A percentile compares a stretch with the other conserved stretches of the same genome.
These are phyloP conservation scores for Paraphysoderma sedebokerense DNA, from an alignment of 371 early-diverging fungal species.

Conservation along the genomic window DNA sequence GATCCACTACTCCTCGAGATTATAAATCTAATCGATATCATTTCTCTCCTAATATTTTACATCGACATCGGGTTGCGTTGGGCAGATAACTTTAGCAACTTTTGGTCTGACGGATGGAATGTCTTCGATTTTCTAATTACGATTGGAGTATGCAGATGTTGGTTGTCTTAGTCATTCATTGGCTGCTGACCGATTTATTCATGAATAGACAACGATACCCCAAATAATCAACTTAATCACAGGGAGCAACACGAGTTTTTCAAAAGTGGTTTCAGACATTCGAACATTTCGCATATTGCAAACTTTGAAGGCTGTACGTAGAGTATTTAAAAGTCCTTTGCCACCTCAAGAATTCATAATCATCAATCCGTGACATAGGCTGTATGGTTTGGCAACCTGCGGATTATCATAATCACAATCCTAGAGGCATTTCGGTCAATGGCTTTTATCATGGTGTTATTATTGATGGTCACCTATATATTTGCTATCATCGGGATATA, in stretches of 20 bases:
- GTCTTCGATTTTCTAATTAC: slow-evolving; percentile 15
- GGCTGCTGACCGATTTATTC: too few species aligned
- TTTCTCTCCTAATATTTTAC: slow-evolving; percentile 9
- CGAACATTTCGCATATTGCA: slow-evolving; percentile 13
- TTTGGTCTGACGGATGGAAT: slow-evolving; percentile 20
- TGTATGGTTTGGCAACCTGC: slow-evolving; percentile 11
- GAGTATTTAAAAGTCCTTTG: not conserved
- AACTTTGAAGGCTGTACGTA: slow-evolving; percentile 11
- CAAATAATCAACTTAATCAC: slow-evolving; percentile 11
- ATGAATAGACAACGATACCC: slow-evolving; percentile 7
- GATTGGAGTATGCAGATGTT: slow-evolving; percentile 1
- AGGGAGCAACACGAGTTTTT: not conserved
- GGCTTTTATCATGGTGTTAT: slow-evolving; percentile 15
- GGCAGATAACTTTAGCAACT: slow-evolving; percentile 10
- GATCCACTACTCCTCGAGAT: slow-evolving; percentile 13
- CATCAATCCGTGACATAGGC: not conserved
- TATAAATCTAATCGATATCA: slow-evolving; percentile 9
- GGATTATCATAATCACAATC: slow-evolving; percentile 19
- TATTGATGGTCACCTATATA: slow-evolving; percentile 12
- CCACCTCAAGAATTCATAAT: not conserved
- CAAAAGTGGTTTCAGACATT: slow-evolving; percentile 2
- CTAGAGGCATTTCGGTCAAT: slow-evolving; percentile 19
- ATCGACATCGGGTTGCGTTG: slow-evolving; percentile 14
- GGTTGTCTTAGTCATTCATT: too few species aligned
- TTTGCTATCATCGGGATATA: slow-evolving; percentile 16